Conservation (phyloP, 1,284 basidiomycete genomes). For the Sanguinoderma infundibulare region DNA sequence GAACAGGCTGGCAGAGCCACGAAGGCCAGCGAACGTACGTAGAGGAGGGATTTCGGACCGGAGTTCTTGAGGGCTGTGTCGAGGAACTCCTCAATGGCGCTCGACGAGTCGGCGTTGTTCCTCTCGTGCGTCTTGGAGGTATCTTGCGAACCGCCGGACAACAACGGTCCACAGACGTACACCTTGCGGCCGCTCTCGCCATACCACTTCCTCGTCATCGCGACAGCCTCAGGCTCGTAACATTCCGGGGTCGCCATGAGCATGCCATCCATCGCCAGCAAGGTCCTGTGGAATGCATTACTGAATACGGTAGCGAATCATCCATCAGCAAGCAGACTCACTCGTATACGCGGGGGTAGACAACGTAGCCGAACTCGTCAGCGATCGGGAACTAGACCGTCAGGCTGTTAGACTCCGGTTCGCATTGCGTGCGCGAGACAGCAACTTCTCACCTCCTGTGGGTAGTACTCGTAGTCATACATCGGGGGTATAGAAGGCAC, state of each 20-base stretch:
- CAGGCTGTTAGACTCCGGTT: constrained; percentile 8
- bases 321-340: not conserved
- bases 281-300: not conserved
- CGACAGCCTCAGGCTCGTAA: constrained; percentile 20
- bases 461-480: constrained; percentile 28
- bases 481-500: constrained; percentile 27
- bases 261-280: constrained; percentile 17
- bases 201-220: constrained; percentile 13
- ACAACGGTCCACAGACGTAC: constrained; percentile 18
- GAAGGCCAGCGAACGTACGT: constrained; percentile 1
- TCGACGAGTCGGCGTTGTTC: constrained; percentile 4
- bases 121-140: constrained; percentile 1
- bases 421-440: too few relatives aligned
- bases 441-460: constrained; percentile 23
- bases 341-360: constrained; percentile 19
- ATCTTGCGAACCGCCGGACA: not conserved
- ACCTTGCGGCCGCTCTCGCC: constrained; percentile 11
- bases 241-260: constrained; percentile 14
- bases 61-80: too few relatives aligned
- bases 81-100: constrained; percentile 10
- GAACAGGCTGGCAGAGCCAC: too few relatives aligned
- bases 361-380: not conserved
- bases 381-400: constrained; percentile 1
- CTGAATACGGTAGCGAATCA: not conserved
- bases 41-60: too few relatives aligned